These are phyloP conservation scores for Alternaria brassicicola DNA, from an alignment of 2,329 filamentous ascomycete genomes.

Conservation along the genomic window DNA sequence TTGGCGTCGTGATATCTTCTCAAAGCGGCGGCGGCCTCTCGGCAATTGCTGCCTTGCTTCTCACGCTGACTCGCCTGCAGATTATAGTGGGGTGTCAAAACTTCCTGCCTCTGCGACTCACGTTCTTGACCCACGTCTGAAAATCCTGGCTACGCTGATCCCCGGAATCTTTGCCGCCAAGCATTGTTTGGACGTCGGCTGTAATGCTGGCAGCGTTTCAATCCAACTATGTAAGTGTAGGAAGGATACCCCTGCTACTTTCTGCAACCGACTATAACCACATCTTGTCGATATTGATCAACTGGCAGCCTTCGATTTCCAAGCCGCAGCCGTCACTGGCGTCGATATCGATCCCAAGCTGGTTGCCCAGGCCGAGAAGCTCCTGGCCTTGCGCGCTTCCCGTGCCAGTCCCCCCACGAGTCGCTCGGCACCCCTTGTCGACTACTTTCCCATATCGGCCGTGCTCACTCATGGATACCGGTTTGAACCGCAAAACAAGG, in stretches of 20 bases:
- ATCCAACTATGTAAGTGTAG: slow-evolving; percentile 47
- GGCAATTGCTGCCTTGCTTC: slow-evolving; percentile 22
- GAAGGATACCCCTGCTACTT: slow-evolving; percentile 28
- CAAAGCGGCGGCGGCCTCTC: slow-evolving; percentile 22
- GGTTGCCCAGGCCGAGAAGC: slow-evolving; percentile 44
- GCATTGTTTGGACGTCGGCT: slow-evolving; percentile 48
- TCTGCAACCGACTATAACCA: slow-evolving; percentile 41
- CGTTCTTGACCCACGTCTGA: slow-evolving; percentile 47
- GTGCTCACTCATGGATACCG: slow-evolving; percentile 44
- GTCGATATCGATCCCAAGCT: slow-evolving; percentile 49
- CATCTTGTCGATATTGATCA: slow-evolving; percentile 37
- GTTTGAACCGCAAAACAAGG: slow-evolving; percentile 28
- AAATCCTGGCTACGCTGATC: slow-evolving; percentile 40
- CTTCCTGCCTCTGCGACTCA: slow-evolving; percentile 45
- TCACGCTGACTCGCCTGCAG: slow-evolving; percentile 32
- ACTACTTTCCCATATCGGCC: slow-evolving; percentile 49
- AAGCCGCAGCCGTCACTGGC: slow-evolving; percentile 46
- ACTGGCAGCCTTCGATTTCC: slow-evolving; percentile 46
- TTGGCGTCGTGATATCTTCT: slow-evolving; percentile 15
- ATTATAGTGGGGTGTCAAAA: slow-evolving; percentile 48
- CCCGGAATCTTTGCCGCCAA: slow-evolving; percentile 45
- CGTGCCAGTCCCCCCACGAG: slow-evolving; percentile 37
- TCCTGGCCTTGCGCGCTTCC: slow-evolving; percentile 46
- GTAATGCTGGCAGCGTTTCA: slow-evolving; percentile 48
- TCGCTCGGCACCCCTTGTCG: slow-evolving; percentile 21